A percentile compares a stretch with the other conserved stretches of the same genome.
These are phyloP conservation scores for Gaultheria prostrata DNA, from an alignment of 148 eudicot genomes.

Conservation along the genomic window DNA sequence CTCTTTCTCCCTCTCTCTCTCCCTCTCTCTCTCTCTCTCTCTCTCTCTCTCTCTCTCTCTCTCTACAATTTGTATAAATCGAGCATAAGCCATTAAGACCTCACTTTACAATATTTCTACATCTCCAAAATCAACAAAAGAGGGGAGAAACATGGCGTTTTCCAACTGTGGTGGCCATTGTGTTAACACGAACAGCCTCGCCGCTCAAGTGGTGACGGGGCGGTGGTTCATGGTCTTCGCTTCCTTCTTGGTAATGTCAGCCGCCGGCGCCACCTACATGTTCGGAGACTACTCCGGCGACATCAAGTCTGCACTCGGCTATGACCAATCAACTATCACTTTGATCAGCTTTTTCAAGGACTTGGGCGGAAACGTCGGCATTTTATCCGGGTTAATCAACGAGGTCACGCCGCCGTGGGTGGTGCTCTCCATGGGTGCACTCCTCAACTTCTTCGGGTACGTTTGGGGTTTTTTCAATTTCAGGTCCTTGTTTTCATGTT, in stretches of 20 bases:
- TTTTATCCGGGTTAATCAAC: slow-evolving; percentile 40
- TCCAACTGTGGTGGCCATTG: background rate
- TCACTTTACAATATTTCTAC: background rate
- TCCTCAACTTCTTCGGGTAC: slow-evolving; percentile 37
- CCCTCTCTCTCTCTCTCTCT: too few species aligned
- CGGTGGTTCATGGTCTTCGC: slow-evolving; percentile 55
- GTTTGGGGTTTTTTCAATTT: background rate
- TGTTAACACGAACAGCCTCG: slow-evolving; percentile 11
- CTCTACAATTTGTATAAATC: background rate
- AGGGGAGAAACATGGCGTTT: background rate
- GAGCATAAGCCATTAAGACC: background rate
- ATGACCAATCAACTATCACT: slow-evolving; percentile 44
- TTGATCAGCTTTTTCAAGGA: slow-evolving; percentile 47
- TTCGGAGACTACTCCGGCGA: slow-evolving; percentile 37
- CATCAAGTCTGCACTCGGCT: slow-evolving; percentile 35
- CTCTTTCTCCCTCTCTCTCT: too few species aligned
- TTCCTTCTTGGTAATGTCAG: slow-evolving; percentile 40
- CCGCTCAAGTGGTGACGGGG: slow-evolving; percentile 30
- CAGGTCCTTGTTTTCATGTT: background rate
- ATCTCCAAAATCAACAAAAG: background rate
- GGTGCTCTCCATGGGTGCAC: slow-evolving; percentile 39
- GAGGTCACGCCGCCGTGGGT: slow-evolving; percentile 51
- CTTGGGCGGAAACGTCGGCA: slow-evolving; percentile 42
- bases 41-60: too few species aligned
- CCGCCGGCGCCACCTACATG: slow-evolving; percentile 50